Evolutionary conservation across 768 basidiomycete species (phyloP).

Genomic region (Mycena crocata): DNA sequence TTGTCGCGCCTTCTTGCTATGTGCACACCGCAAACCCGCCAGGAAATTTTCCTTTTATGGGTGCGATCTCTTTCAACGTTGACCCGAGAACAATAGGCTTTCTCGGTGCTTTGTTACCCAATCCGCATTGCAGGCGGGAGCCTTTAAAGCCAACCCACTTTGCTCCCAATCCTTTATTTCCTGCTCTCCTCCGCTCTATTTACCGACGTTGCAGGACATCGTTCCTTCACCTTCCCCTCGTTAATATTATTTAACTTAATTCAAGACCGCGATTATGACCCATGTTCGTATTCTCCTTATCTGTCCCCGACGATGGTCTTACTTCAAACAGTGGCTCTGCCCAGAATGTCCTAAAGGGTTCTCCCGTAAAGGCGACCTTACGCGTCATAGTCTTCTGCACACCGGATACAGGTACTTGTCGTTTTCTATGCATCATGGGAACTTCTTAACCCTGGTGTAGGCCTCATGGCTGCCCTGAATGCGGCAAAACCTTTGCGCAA

Average conservation of each 20-base stretch:
- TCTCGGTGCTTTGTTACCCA: constrained; percentile 26
- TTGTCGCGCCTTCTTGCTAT: constrained; percentile 19
- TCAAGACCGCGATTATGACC: constrained; percentile 23
- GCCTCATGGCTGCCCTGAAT: constrained; percentile 62
- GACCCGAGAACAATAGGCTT: constrained; percentile 29
- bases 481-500: constrained; percentile 70
- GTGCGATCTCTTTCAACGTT: constrained; percentile 8
- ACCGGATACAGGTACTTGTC: constrained; percentile 62
- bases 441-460: constrained; percentile 44
- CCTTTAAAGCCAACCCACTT: constrained; percentile 19
- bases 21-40: constrained; percentile 6
- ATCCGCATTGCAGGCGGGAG: constrained; percentile 4
- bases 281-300: constrained; percentile 4
- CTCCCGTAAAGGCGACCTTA: constrained; percentile 68
- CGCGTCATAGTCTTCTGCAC: constrained; percentile 66
- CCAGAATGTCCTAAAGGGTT: constrained; percentile 62
- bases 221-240: constrained; percentile 42
- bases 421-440: constrained; percentile 17
- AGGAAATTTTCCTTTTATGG: constrained; percentile 28
- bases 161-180: constrained; percentile 30
- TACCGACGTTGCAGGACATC: constrained; percentile 59
- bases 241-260: constrained; percentile 33
- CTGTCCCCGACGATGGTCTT: neutral
- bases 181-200: constrained; percentile 33
- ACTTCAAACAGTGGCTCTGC: constrained; percentile 49